phyloP scores from a whole-genome alignment of 1,139 yeast genomes.

The Tardiomyces digboiensis region DNA sequence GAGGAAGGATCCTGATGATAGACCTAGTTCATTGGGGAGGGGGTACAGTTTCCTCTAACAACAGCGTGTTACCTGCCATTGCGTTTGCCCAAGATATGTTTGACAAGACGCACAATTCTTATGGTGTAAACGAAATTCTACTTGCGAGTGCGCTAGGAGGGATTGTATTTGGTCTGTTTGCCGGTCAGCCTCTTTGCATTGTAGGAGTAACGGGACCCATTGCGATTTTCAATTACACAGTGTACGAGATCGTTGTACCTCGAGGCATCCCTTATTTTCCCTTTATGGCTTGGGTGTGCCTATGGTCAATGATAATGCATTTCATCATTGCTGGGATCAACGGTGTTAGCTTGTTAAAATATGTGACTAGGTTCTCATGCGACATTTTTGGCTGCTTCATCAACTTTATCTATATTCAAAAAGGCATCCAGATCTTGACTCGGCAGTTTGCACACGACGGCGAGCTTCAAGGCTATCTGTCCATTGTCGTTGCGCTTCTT shows the following conservation, averaged over 20 bases:
- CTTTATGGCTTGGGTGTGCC: conserved; percentile 92
- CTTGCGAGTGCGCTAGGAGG: conserved; percentile 85
- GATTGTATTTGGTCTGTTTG: conserved; percentile 70
- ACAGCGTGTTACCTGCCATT: conserved; percentile 65
- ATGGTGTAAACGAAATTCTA: conserved; percentile 87
- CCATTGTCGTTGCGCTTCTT: conserved; percentile 60
- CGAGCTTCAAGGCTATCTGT: conserved; percentile 58
- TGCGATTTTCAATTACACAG: conserved; percentile 84
- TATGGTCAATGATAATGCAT: conserved; percentile 88
- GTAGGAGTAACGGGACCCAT: conserved; percentile 98
- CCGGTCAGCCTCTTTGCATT: conserved; percentile 89
- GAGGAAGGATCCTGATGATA: too few species aligned
- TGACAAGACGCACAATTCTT: conserved; percentile 70
- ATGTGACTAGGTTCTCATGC: conserved; percentile 77
- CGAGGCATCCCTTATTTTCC: conserved; percentile 67
- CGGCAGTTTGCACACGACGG: conserved; percentile 46
- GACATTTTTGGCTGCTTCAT: conserved; percentile 92
- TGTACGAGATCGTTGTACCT: conserved; percentile 66
- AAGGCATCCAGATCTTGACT: conserved; percentile 74
- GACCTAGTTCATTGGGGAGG: too few species aligned
- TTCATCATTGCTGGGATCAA: conserved; percentile 62
- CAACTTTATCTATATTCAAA: conserved; percentile 81
- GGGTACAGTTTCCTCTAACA: too few species aligned
- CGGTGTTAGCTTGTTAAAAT: conserved; percentile 56
- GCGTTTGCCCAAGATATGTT: conserved; percentile 98